These are phyloP conservation scores for Alternaria conjuncta DNA, from an alignment of 2,329 filamentous ascomycete species.

Conservation along the genomic window DNA sequence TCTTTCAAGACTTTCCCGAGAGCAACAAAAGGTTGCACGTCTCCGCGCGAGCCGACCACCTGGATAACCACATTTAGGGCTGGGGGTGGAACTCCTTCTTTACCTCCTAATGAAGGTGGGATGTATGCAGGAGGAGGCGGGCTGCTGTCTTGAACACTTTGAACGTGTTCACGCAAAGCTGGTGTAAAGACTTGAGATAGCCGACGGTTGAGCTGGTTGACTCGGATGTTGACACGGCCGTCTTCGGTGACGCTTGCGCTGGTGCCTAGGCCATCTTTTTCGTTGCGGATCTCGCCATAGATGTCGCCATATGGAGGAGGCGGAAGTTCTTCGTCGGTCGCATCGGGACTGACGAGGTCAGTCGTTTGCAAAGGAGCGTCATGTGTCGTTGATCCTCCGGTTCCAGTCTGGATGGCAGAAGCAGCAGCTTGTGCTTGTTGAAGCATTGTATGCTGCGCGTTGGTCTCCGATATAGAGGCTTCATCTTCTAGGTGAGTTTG, in stretches of 20 bases:
- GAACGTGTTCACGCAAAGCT: conserved; percentile 16
- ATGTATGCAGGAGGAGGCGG: conserved; percentile 1
- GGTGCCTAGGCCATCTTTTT: conserved; percentile 39
- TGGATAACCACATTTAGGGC: conserved; percentile 62
- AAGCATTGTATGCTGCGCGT: conserved; percentile 34
- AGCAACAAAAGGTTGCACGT: conserved; percentile 66
- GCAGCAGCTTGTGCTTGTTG: conserved; percentile 37
- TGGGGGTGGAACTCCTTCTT: conserved; percentile 3
- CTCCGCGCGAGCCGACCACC: conserved; percentile 60
- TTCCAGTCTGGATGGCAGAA: conserved; percentile 26
- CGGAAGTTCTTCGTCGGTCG: conserved; percentile 29
- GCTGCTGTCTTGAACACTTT: conserved; percentile 15
- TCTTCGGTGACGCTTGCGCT: conserved; percentile 55
- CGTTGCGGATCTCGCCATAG: conserved; percentile 40
- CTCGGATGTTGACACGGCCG: conserved; percentile 37
- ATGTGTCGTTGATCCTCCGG: conserved; percentile 5
- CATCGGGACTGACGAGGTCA: conserved; percentile 25
- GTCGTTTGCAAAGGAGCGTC: conserved; percentile 26
- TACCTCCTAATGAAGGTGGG: conserved; percentile 12
- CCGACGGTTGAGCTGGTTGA: conserved; percentile 29
- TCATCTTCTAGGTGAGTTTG: conserved; percentile 9
- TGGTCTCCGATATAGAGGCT: conserved; percentile 15
- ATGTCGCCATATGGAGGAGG: conserved; percentile 41
- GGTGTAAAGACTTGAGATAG: conserved; percentile 32
- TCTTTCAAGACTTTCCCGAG: conserved; percentile 58